A percentile compares a stretch with the other conserved stretches of the same genome.
These are phyloP conservation scores for Podaxis mareebaensis DNA, from an alignment of 768 basidiomycete genomes.

Conservation along the genomic window DNA sequence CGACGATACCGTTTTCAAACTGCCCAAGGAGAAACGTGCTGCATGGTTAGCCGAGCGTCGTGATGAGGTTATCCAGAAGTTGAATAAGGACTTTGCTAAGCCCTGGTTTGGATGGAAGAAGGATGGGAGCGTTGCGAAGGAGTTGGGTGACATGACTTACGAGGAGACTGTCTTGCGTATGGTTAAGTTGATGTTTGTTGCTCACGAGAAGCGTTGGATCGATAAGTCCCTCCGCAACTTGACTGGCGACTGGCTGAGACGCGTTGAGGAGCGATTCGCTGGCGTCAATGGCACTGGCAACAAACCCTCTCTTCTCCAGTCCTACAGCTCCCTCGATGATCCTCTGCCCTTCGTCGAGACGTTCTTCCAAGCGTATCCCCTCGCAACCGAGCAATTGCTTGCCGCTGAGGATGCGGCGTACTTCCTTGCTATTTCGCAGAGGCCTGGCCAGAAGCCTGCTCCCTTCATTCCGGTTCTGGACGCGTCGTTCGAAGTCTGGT, in stretches of 20 bases:
- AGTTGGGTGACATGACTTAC: slow-evolving; percentile 97
- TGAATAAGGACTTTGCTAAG: slow-evolving; percentile 96
- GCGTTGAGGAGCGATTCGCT: slow-evolving; percentile 93
- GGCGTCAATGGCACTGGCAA: slow-evolving; percentile 74
- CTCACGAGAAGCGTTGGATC: slow-evolving; percentile 91
- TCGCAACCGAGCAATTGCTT: slow-evolving; percentile 82
- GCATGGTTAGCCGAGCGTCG: slow-evolving; percentile 87
- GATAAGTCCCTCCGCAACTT: slow-evolving; percentile 90
- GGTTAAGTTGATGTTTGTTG: slow-evolving; percentile 92
- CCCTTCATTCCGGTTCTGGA: slow-evolving; percentile 98
- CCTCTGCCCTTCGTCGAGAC: slow-evolving; percentile 73
- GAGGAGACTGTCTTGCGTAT: slow-evolving; percentile 92
- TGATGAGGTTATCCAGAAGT: slow-evolving; percentile 85
- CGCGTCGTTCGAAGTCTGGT: slow-evolving; percentile 95
- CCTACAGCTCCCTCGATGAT: slow-evolving; percentile 82
- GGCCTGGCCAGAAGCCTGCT: slow-evolving; percentile 96
- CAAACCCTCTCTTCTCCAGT: slow-evolving; percentile 84
- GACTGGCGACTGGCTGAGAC: slow-evolving; percentile 95
- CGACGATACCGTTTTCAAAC: slow-evolving; percentile 92
- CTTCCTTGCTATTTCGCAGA: slow-evolving; percentile 94
- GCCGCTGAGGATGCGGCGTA: slow-evolving; percentile 92
- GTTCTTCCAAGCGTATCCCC: slow-evolving; percentile 86
- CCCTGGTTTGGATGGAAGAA: slow-evolving; percentile 98
- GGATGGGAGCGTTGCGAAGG: slow-evolving; percentile 78
- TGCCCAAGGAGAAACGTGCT: slow-evolving; percentile 93